phyloP scores from a whole-genome alignment of 2,329 filamentous ascomycete species.

The Fusarium staphyleae region DNA sequence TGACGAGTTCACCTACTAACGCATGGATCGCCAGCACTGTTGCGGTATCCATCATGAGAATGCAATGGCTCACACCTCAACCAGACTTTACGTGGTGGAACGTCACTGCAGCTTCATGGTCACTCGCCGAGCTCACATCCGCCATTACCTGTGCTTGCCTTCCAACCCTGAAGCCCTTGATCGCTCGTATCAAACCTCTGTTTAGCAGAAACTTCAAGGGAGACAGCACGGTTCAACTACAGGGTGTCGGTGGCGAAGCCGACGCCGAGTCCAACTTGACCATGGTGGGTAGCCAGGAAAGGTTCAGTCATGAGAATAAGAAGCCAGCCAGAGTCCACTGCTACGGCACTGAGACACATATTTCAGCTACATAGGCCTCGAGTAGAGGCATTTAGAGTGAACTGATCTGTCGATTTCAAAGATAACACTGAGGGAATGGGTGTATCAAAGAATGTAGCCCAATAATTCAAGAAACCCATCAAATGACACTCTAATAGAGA shows the following conservation, averaged over 20 bases:
- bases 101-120: conserved; percentile 16
- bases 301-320: not conserved
- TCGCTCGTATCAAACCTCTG: not conserved
- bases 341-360: conserved; percentile 13
- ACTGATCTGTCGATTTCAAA: too few species aligned
- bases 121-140: conserved; percentile 23
- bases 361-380: not conserved
- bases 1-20: fast-evolving
- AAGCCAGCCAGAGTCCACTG: not conserved
- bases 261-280: not conserved
- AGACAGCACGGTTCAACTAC: not conserved
- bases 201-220: not conserved
- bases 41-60: conserved; percentile 12
- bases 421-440: too few species aligned
- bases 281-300: not conserved
- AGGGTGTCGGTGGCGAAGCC: not conserved
- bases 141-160: conserved; percentile 28
- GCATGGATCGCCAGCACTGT: conserved; percentile 2
- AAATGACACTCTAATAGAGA: too few species aligned
- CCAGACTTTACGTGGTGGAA: conserved; percentile 17
- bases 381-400: too few species aligned
- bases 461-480: too few species aligned
- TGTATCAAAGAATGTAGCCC: too few species aligned
- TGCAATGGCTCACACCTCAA: conserved; percentile 13
- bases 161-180: conserved; percentile 23